Base-by-base conservation (phyloP, 257 asterid species). In the Phtheirospermum japonicum region DNA sequence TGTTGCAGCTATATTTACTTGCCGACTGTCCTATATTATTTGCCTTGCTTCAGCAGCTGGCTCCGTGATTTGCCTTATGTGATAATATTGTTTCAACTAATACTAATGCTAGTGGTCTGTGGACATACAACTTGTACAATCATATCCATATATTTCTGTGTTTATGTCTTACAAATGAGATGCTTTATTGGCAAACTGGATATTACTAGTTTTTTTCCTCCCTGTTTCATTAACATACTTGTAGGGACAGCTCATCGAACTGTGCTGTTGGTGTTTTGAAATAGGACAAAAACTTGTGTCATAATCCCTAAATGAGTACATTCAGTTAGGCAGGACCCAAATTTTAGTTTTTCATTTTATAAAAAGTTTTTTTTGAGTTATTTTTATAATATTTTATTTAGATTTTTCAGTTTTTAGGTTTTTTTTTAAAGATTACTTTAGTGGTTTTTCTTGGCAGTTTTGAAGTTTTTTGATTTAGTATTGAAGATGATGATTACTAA, bases 401-500 rank as follows among this genome's bases (percentile, higher is more conserved):
- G 42, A 6, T 36, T 36, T 36, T 36, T 6, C 28, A 9, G 8
- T 6, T 6, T 6, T 6, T n/a, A n/a, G n/a, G n/a, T n/a, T 6
- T 36, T 1, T 36, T 36, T 6, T 36, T 36, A 2, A 9, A 23
- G 28, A 23, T 23, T 3, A 23, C 1, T 3, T 23, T 1, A 8
- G 9, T 45, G 4, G 7, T 45, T 9, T 19, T 18, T 9, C 16
- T 19, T 51, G 31, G 31, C 57, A 8, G n/a, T 51, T 10, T 20
- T 51, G 32, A 20, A 10, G 33, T 51, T 51, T 51, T 11, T 19
- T 51, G 33, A 4, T 51, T 51, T 18, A 51, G 20, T 51, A 54
- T 54, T 55, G 14, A 30, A 9, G 39, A n/a, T 57, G 17, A 57
- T 2, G 61, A 5, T 61, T 57, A 63, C n/a, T n/a, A n/a, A n/a